Conservation (phyloP, 2,329 filamentous ascomycete species). For the Rhinocladiella similis region DNA sequence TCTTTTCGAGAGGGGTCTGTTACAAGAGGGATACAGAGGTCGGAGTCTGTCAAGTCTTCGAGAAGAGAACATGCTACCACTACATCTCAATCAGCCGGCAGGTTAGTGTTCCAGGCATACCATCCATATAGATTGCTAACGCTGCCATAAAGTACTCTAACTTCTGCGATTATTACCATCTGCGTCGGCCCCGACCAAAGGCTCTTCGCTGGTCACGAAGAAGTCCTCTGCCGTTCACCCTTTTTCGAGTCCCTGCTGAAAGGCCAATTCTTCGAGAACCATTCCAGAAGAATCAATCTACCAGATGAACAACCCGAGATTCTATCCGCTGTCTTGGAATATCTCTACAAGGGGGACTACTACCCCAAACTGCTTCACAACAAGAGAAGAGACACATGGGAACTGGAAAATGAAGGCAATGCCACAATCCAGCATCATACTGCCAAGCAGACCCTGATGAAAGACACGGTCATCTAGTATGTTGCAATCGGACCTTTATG, state of each 20-base stretch:
- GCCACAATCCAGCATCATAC: constrained; percentile 69
- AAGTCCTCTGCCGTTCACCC: constrained; percentile 74
- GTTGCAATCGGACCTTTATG: constrained; percentile 14
- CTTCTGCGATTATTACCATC: constrained; percentile 74
- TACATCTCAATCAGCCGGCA: constrained; percentile 36
- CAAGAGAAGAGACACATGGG: constrained; percentile 77
- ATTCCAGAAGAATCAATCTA: constrained; percentile 71
- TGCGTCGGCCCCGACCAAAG: constrained; percentile 78
- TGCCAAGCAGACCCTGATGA: constrained; percentile 68
- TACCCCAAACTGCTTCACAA: constrained; percentile 80
- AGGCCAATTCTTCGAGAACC: constrained; percentile 61
- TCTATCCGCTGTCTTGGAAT: constrained; percentile 87
- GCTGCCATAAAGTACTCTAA: constrained; percentile 49
- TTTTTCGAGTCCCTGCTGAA: constrained; percentile 71
- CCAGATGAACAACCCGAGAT: constrained; percentile 87
- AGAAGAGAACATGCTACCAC: constrained; percentile 31
- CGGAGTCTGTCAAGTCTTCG: constrained; percentile 24
- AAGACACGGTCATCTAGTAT: constrained; percentile 84
- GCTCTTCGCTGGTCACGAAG: constrained; percentile 89
- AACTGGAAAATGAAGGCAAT: constrained; percentile 65
- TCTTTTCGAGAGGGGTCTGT: constrained; percentile 35
- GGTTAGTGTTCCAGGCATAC: constrained; percentile 32
- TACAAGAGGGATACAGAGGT: constrained; percentile 22
- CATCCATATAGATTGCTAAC: constrained; percentile 5
- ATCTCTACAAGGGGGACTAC: constrained; percentile 92